These are phyloP conservation scores for Corymbia citriodora DNA, from an alignment of 441 rosid genomes.

Conservation along the genomic window DNA sequence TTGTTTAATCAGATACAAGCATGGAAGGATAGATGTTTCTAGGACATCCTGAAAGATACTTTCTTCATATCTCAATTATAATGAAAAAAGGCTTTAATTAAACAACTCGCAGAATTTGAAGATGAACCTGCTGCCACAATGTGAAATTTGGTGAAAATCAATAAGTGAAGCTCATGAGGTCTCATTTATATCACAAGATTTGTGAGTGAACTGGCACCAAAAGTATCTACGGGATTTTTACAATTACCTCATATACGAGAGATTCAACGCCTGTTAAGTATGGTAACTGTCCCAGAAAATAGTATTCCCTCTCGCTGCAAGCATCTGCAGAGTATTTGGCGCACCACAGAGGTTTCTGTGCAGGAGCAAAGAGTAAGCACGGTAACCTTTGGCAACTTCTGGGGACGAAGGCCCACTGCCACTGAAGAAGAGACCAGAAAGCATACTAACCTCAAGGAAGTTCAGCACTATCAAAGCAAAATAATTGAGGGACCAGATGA, in stretches of 20 bases:
- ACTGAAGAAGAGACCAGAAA: background rate
- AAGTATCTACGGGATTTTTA: background rate
- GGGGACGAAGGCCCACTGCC: background rate
- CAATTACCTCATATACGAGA: conserved; percentile 63
- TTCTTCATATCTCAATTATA: background rate
- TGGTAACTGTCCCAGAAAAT: conserved; percentile 86
- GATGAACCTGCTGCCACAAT: background rate
- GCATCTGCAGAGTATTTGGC: conserved; percentile 33
- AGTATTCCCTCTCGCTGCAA: conserved; percentile 75
- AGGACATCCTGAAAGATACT: background rate
- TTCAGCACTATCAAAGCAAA: conserved; percentile 71
- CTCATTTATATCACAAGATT: background rate
- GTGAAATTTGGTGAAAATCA: background rate
- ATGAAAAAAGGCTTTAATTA: background rate
- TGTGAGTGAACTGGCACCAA: background rate
- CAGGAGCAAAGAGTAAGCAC: conserved; percentile 4
- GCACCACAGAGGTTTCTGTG: conserved; percentile 97
- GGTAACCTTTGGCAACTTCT: background rate
- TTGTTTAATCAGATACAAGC: background rate
- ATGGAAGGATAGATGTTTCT: background rate
- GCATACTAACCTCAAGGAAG: conserved; percentile 72
- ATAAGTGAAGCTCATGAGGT: background rate
- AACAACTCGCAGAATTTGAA: background rate
- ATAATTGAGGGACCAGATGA: conserved; percentile 82
- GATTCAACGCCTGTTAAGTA: conserved; percentile 68